Base-by-base conservation (phyloP, 495 filamentous ascomycete species). In the Usnea hakonensis region DNA sequence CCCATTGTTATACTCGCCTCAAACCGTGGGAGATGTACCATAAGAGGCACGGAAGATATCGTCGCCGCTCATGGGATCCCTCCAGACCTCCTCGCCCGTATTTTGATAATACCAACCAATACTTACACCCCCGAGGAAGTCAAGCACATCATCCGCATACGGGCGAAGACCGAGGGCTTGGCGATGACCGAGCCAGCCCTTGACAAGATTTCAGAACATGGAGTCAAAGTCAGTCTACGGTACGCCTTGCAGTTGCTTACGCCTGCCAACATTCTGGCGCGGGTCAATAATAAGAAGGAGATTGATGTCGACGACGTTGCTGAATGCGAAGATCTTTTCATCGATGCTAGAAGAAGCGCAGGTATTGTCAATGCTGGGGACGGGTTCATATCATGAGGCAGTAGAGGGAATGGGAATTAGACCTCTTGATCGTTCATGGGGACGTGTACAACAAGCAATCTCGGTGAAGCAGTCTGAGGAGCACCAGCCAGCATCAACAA, bases 1-100 rank as follows among this genome's bases (percentile, higher is more conserved):
- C 94, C 94, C 21, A 95, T 97, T 67, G 94, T 98, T 63, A 95
- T 97, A 63, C 88, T 98, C 35, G 94, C 94, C 64, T 97, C 92
- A 41, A 98, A 98, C 76, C 88, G 94, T 63, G 94, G 94, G 62
- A 85, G 91, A 78, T 88, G 87, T 61, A 86, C 90, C 48, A 94
- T 97, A 69, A 88, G 90, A 57, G 91, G 91, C 65, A 90, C 90
- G 35, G 85, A 91, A 69, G 88, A 90, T 64, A 79, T 91, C 62
- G 79, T 86, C 19, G 90, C 91, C 48, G 90, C 94, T 8, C 94
- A 98, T 73, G 94, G 94, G 64, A 85, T 98, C 60, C 94, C 94
- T 0, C 84, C 93, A 10, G 94, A 98, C 70, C 87, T 97, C 63
- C 82, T 97, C 35, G 88, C 88, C 56, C 90, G 94, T 43, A 84